phyloP scores from a whole-genome alignment of 2,329 filamentous ascomycete species.

The Clathrospora elynae region DNA sequence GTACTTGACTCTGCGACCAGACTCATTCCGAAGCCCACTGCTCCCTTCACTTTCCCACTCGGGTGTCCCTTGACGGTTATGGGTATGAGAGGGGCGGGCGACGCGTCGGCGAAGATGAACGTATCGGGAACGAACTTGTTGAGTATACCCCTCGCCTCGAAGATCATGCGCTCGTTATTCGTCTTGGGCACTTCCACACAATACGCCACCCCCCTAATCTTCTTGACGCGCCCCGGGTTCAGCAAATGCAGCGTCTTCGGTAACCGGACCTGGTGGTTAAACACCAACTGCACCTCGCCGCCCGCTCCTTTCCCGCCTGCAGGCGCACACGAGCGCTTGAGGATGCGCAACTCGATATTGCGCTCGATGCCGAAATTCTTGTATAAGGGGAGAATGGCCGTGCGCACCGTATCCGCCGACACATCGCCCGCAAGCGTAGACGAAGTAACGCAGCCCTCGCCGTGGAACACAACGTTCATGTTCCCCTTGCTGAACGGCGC shows the following conservation, averaged over 20 bases:
- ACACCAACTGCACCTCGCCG: conserved; percentile 90
- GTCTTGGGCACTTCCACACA: conserved; percentile 87
- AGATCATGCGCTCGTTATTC: conserved; percentile 95
- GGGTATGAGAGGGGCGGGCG: conserved; percentile 64
- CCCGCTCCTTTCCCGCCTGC: conserved; percentile 80
- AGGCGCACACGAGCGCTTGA: conserved; percentile 71
- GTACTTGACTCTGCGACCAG: conserved; percentile 91
- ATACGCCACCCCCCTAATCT: conserved; percentile 91
- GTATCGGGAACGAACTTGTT: conserved; percentile 85
- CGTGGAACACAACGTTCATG: conserved; percentile 87
- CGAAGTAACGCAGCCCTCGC: conserved; percentile 89
- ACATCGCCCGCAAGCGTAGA: conserved; percentile 84
- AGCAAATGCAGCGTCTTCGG: conserved; percentile 93
- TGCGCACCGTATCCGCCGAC: conserved; percentile 90
- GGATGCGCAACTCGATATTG: conserved; percentile 80
- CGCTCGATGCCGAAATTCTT: conserved; percentile 88
- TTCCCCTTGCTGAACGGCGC: conserved; percentile 92
- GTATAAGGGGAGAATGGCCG: conserved; percentile 87
- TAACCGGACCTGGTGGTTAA: conserved; percentile 88
- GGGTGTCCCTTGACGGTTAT: conserved; percentile 71
- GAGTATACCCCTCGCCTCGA: conserved; percentile 81
- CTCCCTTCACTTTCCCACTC: conserved; percentile 63
- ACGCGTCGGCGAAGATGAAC: conserved; percentile 78
- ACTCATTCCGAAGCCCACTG: conserved; percentile 89
- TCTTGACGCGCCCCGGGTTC: conserved; percentile 81